Evolutionary conservation across 2,329 filamentous ascomycete species (phyloP).

Genomic region (Fusarium staphyleae): DNA sequence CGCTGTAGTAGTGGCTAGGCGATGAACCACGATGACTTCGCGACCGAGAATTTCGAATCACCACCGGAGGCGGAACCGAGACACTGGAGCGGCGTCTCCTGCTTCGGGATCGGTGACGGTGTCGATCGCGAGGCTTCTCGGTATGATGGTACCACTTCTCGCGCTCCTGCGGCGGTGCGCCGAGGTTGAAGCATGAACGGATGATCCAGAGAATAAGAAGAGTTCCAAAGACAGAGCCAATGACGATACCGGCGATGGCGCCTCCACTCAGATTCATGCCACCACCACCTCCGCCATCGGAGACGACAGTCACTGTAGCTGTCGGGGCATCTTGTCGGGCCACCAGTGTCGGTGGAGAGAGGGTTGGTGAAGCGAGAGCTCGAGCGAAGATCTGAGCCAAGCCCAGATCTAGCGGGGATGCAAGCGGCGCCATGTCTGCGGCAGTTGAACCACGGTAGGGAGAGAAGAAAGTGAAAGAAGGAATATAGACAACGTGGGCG

Average conservation of each 20-base stretch:
- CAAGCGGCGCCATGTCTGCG: slow-evolving; percentile 25
- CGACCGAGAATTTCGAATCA: slow-evolving; percentile 31
- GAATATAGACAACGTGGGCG: background rate
- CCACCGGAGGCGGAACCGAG: slow-evolving; percentile 36
- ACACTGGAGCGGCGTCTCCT: slow-evolving; percentile 36
- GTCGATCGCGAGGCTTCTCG: slow-evolving; percentile 32
- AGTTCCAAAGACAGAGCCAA: slow-evolving; percentile 56
- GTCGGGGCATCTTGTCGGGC: slow-evolving; percentile 27
- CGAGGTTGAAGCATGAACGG: slow-evolving; percentile 53
- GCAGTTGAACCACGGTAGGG: background rate
- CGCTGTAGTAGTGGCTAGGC: slow-evolving; percentile 26
- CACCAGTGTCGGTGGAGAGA: slow-evolving; percentile 24
- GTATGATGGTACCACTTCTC: slow-evolving; percentile 46
- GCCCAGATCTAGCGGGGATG: slow-evolving; percentile 20
- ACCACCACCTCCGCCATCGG: slow-evolving; percentile 26
- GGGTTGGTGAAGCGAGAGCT: slow-evolving; percentile 24
- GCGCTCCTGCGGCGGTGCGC: slow-evolving; percentile 45
- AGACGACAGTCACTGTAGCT: slow-evolving; percentile 45
- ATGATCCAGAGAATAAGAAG: slow-evolving; percentile 57
- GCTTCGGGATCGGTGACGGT: slow-evolving; percentile 37
- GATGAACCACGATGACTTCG: slow-evolving; percentile 28
- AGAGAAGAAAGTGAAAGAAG: background rate
- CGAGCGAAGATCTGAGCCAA: slow-evolving; percentile 22
- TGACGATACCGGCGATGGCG: slow-evolving; percentile 60
- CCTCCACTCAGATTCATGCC: slow-evolving; percentile 51